Percentiles rank a stretch among this genome's conserved stretches.
Evolutionary conservation across 306 rosid species (phyloP).

Genomic region (Benincasa hispida): DNA sequence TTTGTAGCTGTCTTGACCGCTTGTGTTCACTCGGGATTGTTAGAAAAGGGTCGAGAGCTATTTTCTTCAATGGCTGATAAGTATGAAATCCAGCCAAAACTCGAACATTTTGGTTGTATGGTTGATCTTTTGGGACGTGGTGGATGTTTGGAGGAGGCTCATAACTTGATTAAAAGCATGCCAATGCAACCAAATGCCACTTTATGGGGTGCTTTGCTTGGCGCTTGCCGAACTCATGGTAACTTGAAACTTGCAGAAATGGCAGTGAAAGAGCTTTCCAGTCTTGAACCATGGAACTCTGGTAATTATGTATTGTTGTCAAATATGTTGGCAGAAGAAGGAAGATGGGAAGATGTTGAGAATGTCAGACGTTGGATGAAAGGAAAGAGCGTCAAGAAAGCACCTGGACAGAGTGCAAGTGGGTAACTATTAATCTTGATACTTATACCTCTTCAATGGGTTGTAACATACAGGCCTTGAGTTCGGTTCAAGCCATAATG

Average conservation of each 20-base stretch:
- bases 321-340: constrained; percentile 67
- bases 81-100: constrained; percentile 39
- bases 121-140: constrained; percentile 70
- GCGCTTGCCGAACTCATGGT: constrained; percentile 72
- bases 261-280: constrained; percentile 52
- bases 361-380: constrained; percentile 51
- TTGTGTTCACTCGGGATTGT: constrained; percentile 69
- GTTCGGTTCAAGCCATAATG: not conserved
- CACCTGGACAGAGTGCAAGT: constrained; percentile 61
- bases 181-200: constrained; percentile 59
- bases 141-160: constrained; percentile 48
- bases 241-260: constrained; percentile 41
- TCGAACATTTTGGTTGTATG: constrained; percentile 76
- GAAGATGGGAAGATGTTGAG: constrained; percentile 74
- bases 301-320: constrained; percentile 75
- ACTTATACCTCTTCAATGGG: not conserved
- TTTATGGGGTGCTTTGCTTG: constrained; percentile 71
- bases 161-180: constrained; percentile 54
- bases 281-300: constrained; percentile 69
- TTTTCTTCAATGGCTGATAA: constrained; percentile 40
- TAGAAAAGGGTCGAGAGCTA: constrained; percentile 45
- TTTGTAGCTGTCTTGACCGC: constrained; percentile 55
- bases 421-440: constrained; percentile 13
- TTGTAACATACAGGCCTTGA: not conserved
- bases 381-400: constrained; percentile 36